phyloP scores from a whole-genome alignment of 2,329 filamentous ascomycete species.

The Penicillium sp. region DNA sequence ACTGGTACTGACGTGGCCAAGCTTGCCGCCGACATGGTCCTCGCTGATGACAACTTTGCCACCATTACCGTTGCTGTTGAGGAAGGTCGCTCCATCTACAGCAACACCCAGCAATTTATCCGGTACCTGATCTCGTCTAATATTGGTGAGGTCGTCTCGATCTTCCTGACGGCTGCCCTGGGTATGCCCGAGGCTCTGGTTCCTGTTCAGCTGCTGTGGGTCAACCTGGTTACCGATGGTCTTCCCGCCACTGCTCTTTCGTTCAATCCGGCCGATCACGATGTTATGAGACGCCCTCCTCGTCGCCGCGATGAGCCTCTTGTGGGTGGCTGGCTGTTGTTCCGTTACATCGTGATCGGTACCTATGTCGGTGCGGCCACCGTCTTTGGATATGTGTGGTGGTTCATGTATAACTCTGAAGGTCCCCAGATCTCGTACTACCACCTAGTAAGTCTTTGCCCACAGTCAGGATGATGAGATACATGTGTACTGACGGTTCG shows the following conservation, averaged over 20 bases:
- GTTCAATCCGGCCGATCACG: slow-evolving; percentile 98
- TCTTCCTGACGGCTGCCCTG: slow-evolving; percentile 93
- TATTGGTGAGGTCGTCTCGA: slow-evolving; percentile 98
- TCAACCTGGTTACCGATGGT: slow-evolving; percentile 97
- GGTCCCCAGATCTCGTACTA: slow-evolving; percentile 91
- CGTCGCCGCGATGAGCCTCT: slow-evolving; percentile 90
- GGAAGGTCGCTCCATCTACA: slow-evolving; percentile 97
- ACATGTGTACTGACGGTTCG: slow-evolving; percentile 20
- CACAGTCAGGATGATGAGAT: background rate
- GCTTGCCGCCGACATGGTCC: slow-evolving; percentile 96
- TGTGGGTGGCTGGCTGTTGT: slow-evolving; percentile 94
- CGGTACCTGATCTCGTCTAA: slow-evolving; percentile 98
- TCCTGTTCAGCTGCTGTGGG: slow-evolving; percentile 96
- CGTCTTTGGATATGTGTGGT: slow-evolving; percentile 98
- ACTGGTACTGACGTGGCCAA: slow-evolving; percentile 97
- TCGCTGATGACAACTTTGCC: slow-evolving; percentile 98
- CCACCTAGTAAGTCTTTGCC: slow-evolving; percentile 64
- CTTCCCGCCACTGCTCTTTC: slow-evolving; percentile 93
- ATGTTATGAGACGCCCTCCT: slow-evolving; percentile 92
- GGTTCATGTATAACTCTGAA: slow-evolving; percentile 93
- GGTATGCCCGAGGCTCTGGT: slow-evolving; percentile 98
- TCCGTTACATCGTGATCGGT: slow-evolving; percentile 95
- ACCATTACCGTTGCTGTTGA: slow-evolving; percentile 96
- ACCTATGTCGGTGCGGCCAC: slow-evolving; percentile 93
- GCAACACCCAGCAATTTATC: slow-evolving; percentile 99